Conservation (phyloP, 2,329 filamentous ascomycete genomes). For the Epichloe elymi region DNA sequence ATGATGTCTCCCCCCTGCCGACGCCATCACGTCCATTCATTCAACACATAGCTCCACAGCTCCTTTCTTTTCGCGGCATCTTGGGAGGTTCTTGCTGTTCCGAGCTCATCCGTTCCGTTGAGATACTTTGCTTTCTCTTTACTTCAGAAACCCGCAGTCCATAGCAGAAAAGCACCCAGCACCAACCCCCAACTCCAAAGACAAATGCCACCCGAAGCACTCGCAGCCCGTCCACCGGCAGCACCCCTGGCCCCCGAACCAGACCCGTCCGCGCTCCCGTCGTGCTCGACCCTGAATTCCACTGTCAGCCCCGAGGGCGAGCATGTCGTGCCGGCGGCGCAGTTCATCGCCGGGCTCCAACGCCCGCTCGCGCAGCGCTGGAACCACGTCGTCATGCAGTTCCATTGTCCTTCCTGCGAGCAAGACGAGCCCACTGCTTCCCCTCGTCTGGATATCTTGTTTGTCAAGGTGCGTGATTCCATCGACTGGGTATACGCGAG, state of each 20-base stretch:
- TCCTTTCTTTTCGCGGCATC: too few species aligned
- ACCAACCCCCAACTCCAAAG: not conserved
- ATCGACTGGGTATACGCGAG: not conserved
- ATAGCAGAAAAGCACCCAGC: not conserved
- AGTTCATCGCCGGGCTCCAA: conserved; percentile 32
- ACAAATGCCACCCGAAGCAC: not conserved
- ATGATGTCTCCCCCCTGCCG: too few species aligned
- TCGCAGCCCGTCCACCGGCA: not conserved
- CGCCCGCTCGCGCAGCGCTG: conserved; percentile 35
- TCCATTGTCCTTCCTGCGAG: conserved; percentile 37
- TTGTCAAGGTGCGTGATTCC: not conserved
- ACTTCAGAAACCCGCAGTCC: not conserved
- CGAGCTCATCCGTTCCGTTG: too few species aligned
- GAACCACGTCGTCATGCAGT: conserved; percentile 35
- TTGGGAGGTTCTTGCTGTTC: too few species aligned
- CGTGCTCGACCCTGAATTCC: conserved; percentile 25
- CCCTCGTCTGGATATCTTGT: conserved; percentile 10
- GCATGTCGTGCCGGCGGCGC: conserved; percentile 33
- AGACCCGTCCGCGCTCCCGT: conserved; percentile 9
- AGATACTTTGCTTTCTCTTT: not conserved
- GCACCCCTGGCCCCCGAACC: not conserved
- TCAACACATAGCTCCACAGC: too few species aligned
- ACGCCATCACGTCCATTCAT: too few species aligned
- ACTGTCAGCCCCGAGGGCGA: conserved; percentile 27
- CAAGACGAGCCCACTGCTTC: conserved; percentile 26